phyloP scores from a whole-genome alignment of 129 eudicot species.

The Flaveria trinervia region DNA sequence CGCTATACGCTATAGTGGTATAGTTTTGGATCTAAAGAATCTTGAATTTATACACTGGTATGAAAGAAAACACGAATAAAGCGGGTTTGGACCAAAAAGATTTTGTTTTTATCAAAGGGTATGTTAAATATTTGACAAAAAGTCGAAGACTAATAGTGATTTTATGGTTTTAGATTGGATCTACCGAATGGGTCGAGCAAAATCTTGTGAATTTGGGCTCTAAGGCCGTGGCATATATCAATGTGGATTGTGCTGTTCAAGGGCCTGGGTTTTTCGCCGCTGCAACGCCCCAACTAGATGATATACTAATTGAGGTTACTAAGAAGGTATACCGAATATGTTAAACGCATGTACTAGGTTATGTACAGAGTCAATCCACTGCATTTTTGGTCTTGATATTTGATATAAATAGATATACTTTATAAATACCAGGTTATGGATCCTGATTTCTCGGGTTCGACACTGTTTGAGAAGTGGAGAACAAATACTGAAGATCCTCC shows the following conservation, averaged over 20 bases:
- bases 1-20: not conserved
- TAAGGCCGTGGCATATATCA: conserved; percentile 80
- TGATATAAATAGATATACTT: not conserved
- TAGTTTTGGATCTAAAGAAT: not conserved
- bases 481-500: conserved; percentile 45
- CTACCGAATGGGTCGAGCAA: conserved; percentile 98
- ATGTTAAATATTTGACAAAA: not conserved
- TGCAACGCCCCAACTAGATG: conserved; percentile 93
- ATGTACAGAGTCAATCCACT: not conserved
- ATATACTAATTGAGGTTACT: conserved; percentile 71
- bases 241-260: conserved; percentile 97
- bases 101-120: not conserved
- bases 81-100: not conserved
- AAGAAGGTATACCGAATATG: conserved; percentile 54
- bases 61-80: not conserved
- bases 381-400: not conserved
- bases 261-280: conserved; percentile 86
- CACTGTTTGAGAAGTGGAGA: conserved; percentile 61
- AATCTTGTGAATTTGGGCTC: conserved; percentile 76
- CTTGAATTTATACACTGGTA: not conserved
- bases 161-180: conserved; percentile 69
- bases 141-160: not conserved
- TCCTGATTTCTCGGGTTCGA: conserved; percentile 56
- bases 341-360: not conserved
- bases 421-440: conserved; percentile 54